These are phyloP conservation scores for Fusarium phyllophilum DNA, from an alignment of 2,329 filamentous ascomycete genomes.

Conservation along the genomic window DNA sequence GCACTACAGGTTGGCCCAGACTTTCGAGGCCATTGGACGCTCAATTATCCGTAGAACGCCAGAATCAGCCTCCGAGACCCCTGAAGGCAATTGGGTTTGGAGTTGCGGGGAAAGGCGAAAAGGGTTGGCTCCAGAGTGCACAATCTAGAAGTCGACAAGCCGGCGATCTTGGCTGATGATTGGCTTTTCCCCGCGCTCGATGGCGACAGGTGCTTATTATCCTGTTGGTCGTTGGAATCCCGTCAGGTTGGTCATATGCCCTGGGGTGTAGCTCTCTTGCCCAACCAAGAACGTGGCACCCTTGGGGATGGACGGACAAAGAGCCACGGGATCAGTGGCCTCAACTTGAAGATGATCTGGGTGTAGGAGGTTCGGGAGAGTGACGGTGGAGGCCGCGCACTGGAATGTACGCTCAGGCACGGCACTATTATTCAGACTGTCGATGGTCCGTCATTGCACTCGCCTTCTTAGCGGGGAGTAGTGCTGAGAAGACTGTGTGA, in stretches of 20 bases:
- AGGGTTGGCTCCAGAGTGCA: constrained; percentile 1
- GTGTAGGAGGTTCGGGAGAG: not conserved
- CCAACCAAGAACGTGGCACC: constrained; percentile 33
- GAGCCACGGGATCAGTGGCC: constrained; percentile 25
- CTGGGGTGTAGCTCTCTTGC: constrained; percentile 19
- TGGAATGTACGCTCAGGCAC: constrained; percentile 25
- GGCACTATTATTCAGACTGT: constrained; percentile 1
- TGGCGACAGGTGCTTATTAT: constrained; percentile 24
- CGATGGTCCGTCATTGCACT: not conserved
- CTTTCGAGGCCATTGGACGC: not conserved
- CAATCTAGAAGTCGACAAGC: constrained; percentile 19
- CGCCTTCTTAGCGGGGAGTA: not conserved
- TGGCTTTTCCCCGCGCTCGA: constrained; percentile 29
- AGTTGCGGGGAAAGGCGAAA: constrained; percentile 14
- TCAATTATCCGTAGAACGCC: not conserved
- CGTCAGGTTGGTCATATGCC: constrained; percentile 23
- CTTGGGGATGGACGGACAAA: constrained; percentile 10
- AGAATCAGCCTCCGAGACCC: constrained; percentile 25
- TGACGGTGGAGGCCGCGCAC: not conserved
- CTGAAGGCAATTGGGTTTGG: constrained; percentile 33
- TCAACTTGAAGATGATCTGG: not conserved
- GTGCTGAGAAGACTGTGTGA: constrained; percentile 9
- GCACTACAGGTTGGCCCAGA: not conserved
- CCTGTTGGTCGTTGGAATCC: constrained; percentile 11
- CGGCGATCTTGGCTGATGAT: constrained; percentile 24